Evolutionary conservation across 2,329 filamentous ascomycete species (phyloP), one percentile per base, ranked within the genome.

Genomic region (Ceratocystis colombiana): DNA sequence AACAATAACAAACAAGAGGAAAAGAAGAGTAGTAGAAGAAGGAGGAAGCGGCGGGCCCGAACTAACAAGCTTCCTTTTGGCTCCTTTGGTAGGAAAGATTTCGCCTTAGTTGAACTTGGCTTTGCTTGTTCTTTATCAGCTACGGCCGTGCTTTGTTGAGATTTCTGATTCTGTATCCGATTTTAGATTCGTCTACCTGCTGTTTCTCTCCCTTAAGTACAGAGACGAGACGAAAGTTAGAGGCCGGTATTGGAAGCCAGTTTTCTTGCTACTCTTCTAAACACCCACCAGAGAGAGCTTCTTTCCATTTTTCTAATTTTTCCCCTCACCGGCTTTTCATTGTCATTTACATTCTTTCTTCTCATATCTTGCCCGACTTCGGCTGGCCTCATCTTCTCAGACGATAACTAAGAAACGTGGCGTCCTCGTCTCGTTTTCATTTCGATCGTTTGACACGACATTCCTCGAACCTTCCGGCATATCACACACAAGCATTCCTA

Each of bases 41-140:
- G 20, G 46, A 46, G 20, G 37, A 59, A 61, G 61, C 64, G 64
- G 64, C 41, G 37, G 53, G 64, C 44, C 53, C 53, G 53, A 65
- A 55, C 64, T 65, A n/a, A 65, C 50, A 57, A 59, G 55, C 55
- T 59, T 59, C 55, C 55, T 59, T 53, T 37, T 59, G 55, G 28
- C 17, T 59, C 55, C 55, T 59, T 59, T 59, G 2, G 10, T 30
- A 33, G 25, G 61, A 17, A 62, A 37, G 5, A 28, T 59, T 41
- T 41, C 37, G 15, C 37, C 37, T 30, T n/a, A 59, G 55, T 37
- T 15, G 33, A 10, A 20, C 20, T 12, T 41, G 30, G 41, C 44
- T 62, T 22, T 62, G 20, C 2, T 62, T 33, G 12, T 15, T 55
- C 50, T 30, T 37, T 59, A 59, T 59, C 55, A 59, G 28, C 28